phyloP scores from a whole-genome alignment of 2,329 filamentous ascomycete genomes.

The Diaporthe aspalathi region DNA sequence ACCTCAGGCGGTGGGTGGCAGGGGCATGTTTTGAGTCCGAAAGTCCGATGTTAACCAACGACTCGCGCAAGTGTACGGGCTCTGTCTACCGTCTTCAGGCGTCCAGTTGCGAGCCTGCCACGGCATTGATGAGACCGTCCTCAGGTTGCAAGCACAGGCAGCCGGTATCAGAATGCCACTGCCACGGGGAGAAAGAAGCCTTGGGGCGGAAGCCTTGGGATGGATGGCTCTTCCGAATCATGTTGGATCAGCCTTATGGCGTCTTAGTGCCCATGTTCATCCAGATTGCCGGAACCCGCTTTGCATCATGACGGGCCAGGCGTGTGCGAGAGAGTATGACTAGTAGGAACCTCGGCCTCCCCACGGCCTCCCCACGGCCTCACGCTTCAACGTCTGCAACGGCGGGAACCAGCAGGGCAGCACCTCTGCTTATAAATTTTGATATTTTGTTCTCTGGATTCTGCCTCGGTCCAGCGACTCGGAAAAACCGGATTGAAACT shows the following conservation, averaged over 20 bases:
- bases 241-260: background rate
- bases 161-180: conserved; percentile 23
- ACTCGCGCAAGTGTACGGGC: conserved; percentile 7
- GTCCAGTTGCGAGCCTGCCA: background rate
- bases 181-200: too few relatives aligned
- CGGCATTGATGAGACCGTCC: conserved; percentile 14
- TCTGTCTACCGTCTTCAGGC: background rate
- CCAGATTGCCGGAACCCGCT: background rate
- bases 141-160: background rate
- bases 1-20: background rate
- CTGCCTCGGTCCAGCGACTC: background rate
- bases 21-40: conserved; percentile 22
- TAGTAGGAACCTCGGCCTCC: background rate
- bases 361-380: too few relatives aligned
- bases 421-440: too few relatives aligned
- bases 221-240: background rate
- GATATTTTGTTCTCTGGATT: too few relatives aligned
- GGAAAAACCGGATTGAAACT: conserved; percentile 3
- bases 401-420: background rate
- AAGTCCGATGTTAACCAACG: conserved; percentile 15
- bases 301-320: background rate
- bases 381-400: background rate
- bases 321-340: background rate
- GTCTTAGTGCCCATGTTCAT: background rate
- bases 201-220: background rate